Base-by-base conservation (phyloP, 2,329 filamentous ascomycete genomes). In the Epichloe sp. region DNA sequence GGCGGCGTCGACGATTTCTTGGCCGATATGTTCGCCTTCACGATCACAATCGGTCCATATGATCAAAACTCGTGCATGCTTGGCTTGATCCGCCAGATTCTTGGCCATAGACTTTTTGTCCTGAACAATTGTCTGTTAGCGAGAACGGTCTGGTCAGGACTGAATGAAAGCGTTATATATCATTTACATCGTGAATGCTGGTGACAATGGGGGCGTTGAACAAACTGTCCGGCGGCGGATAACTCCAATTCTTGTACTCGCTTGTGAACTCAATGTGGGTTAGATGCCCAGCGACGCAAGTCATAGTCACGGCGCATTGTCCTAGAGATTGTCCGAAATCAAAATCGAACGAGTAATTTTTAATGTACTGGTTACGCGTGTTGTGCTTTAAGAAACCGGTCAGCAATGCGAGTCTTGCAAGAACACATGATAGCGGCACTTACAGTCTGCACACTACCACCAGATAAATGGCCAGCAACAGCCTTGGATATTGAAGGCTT, bases 1-100 rank as follows among this genome's bases (percentile, higher is more conserved):
- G 5, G 93, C 93, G 53, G 91, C 84, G 49, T 86, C 79, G 44
- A 88, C 83, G 54, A 98, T 91, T 65, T 98, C 91, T 40, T 85
- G 78, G 6, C 93, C 93, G 58, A 98, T 98, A 63, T 97, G 86
- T 66, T 98, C 93, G 37, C 93, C 93, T 74, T 98, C 93, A 51
- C 90, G 82, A 73, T 98, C 93, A 68, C 93, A 97, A 75, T 98
- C 93, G 0, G 93, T 98, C 93, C 93, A 98, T 59, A 98, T 96
- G 66, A 94, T 91, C 35, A 98, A 74, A 12, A 83, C 80, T 51
- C 76, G 78, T n/a, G 82, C 77, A 63, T 78, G 77, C 54, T 77
- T 77, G 17, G 93, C 91, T 65, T 95, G 84, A 1, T 77, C 71
- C 58, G 84, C 79, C 60, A 98, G 93, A 62, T 98, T 98, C 35